Evolutionary conservation across 345 rosid species (phyloP).

Genomic region (Crucihimalaya himalaica): DNA sequence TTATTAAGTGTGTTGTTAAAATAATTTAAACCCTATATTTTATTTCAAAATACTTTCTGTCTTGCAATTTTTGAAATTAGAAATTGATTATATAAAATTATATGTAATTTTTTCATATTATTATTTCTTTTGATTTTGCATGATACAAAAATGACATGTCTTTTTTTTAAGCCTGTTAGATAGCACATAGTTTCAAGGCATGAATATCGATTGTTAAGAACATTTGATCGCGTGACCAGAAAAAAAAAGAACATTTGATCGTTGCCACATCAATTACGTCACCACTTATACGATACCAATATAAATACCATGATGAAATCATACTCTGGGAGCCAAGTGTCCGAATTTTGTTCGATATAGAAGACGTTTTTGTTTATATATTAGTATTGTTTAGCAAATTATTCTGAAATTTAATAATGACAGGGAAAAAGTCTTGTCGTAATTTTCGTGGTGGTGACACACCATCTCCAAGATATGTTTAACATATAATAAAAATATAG

Average conservation of each 20-base stretch:
- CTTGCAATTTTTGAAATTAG: too few relatives aligned
- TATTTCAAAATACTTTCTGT: too few relatives aligned
- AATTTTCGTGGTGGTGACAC: not conserved
- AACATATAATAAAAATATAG: not conserved
- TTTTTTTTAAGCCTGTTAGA: too few relatives aligned
- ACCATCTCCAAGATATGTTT: not conserved
- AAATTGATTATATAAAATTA: too few relatives aligned
- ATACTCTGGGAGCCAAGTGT: conserved; percentile 25
- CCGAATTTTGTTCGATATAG: not conserved
- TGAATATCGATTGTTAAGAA: not conserved
- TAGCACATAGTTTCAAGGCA: not conserved
- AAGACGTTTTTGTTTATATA: conserved; percentile 1
- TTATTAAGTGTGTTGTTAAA: too few relatives aligned
- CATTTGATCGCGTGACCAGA: too few relatives aligned
- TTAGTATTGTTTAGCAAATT: not conserved
- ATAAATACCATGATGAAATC: not conserved
- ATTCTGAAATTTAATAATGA: not conserved
- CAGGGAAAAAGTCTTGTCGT: not conserved
- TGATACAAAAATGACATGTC: too few relatives aligned
- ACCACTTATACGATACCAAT: not conserved
- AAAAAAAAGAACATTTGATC: not conserved
- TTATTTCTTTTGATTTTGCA: too few relatives aligned
- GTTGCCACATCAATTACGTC: conserved; percentile 11
- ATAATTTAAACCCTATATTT: too few relatives aligned
- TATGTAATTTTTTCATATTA: too few relatives aligned